These are phyloP conservation scores for Mycotypha africana DNA, from an alignment of 371 early-diverging fungal species.

Conservation along the genomic window DNA sequence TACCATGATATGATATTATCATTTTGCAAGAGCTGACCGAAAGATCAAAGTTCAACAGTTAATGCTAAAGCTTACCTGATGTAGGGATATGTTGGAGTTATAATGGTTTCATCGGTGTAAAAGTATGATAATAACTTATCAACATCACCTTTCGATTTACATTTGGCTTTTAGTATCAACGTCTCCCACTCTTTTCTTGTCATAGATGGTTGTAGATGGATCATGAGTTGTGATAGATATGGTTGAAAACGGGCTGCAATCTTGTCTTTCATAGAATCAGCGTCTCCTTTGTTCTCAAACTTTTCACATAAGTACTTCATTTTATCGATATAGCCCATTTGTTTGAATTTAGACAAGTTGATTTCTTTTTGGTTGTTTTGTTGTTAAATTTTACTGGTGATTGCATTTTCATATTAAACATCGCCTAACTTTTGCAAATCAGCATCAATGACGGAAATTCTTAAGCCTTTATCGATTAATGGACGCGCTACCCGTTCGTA, in stretches of 20 bases:
- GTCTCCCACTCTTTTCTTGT: slow-evolving; percentile 1
- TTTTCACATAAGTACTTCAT: slow-evolving; percentile 1
- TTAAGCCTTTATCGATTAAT: slow-evolving; percentile 1
- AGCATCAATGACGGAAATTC: no score
- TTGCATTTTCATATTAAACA: no score
- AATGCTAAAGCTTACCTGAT: no score
- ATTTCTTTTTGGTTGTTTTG: not conserved
- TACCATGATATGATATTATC: slow-evolving; percentile 5
- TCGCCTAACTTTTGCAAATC: no score
- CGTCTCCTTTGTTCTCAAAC: not conserved
- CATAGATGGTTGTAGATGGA: slow-evolving; percentile 1
- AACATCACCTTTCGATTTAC: not conserved
- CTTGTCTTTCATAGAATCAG: not conserved
- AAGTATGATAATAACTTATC: slow-evolving; percentile 1
- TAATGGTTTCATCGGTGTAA: slow-evolving; percentile 1
- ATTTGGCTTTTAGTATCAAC: not conserved
- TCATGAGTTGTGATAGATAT: slow-evolving; percentile 3
- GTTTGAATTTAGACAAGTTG: not conserved
- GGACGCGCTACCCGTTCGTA: not conserved
- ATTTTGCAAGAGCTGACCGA: slow-evolving; percentile 1
- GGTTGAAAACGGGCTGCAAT: not conserved
- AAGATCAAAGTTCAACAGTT: slow-evolving; percentile 5
- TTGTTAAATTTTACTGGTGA: no score
- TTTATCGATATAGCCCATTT: not conserved
- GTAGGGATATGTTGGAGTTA: slow-evolving; percentile 5